A percentile compares a stretch with the other conserved stretches of the same genome.
phyloP scores from a whole-genome alignment of 208 protist species.

The Crithidia brevicula region DNA sequence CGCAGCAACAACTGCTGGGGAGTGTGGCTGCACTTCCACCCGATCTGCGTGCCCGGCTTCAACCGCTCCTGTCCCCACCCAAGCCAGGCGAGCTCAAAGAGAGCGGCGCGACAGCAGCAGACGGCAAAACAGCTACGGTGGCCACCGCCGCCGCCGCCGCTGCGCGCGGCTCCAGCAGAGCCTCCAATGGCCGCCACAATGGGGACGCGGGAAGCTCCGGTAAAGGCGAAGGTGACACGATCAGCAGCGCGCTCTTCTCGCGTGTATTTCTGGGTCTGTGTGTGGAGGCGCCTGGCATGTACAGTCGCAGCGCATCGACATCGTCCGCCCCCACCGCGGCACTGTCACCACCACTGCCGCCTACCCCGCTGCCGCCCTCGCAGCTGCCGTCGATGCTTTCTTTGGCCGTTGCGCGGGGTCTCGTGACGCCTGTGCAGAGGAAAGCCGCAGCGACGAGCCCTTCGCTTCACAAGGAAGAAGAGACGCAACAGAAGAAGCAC shows the following conservation, averaged over 20 bases:
- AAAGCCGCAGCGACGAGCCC: not conserved
- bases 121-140: not conserved
- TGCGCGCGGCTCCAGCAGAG: no score
- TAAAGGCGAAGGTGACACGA: no score
- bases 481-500: not conserved
- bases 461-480: not conserved
- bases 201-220: no score
- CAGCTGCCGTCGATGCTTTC: conserved; percentile 7
- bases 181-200: no score
- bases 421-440: not conserved
- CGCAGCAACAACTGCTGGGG: conserved; percentile 7
- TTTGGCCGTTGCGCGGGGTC: conserved; percentile 14
- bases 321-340: not conserved
- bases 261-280: conserved; percentile 4
- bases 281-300: not conserved
- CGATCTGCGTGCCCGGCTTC: conserved; percentile 7
- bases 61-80: not conserved
- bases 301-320: no score
- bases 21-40: conserved; percentile 3
- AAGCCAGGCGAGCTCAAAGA: not conserved
- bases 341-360: not conserved
- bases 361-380: not conserved
- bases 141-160: not conserved
- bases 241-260: conserved; percentile 13
- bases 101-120: no score